Evolutionary conservation across 208 protist genomes (phyloP).

Genomic region (Leishmania tropica): DNA sequence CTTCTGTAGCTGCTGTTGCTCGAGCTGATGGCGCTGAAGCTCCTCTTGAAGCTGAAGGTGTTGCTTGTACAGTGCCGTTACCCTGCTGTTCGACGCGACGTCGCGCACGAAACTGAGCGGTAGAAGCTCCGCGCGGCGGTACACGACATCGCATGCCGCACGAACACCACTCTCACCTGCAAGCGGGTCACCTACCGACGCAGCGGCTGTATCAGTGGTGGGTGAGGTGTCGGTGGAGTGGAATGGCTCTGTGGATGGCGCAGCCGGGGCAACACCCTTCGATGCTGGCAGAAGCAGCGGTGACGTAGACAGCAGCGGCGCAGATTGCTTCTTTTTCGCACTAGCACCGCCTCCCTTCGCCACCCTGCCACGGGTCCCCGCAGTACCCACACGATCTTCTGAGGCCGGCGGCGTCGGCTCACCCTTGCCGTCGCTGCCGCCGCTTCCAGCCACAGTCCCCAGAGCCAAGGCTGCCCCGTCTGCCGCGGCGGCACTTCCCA

Average conservation of each 20-base stretch:
- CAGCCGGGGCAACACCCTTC: background rate
- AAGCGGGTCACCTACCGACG: background rate
- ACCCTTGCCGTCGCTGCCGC: background rate
- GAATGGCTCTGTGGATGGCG: background rate
- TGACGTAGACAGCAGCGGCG: background rate
- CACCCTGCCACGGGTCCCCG: background rate
- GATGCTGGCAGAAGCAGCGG: background rate
- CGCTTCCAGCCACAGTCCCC: background rate
- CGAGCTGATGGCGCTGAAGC: slow-evolving; percentile 9
- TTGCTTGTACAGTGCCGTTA: slow-evolving; percentile 18
- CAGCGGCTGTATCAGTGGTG: background rate
- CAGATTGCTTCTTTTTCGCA: background rate
- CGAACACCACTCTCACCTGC: background rate
- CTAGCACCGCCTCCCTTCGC: background rate
- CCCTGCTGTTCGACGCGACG: slow-evolving; percentile 36
- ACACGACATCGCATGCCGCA: slow-evolving; percentile 7
- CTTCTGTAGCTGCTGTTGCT: slow-evolving; percentile 14
- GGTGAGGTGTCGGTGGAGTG: background rate
- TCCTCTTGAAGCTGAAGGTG: slow-evolving; percentile 28
- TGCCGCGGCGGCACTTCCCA: background rate
- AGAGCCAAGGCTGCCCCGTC: background rate
- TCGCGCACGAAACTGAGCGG: slow-evolving; percentile 56
- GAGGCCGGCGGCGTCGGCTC: background rate
- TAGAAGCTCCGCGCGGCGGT: slow-evolving; percentile 50
- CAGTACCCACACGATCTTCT: background rate